These are phyloP conservation scores for Calonectria pauciramosa DNA, from an alignment of 2,329 filamentous ascomycete species.

Conservation along the genomic window DNA sequence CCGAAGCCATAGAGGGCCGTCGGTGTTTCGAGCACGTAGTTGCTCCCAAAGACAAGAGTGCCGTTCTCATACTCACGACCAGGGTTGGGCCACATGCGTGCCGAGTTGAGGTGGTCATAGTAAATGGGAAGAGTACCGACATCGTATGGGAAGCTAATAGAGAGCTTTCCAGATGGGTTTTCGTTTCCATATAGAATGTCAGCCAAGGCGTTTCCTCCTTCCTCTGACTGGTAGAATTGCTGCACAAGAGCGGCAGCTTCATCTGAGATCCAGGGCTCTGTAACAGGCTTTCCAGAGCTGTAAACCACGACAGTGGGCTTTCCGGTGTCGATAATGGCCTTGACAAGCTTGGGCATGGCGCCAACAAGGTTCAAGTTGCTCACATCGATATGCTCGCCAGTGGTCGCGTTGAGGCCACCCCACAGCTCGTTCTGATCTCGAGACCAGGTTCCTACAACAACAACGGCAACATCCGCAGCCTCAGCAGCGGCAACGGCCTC, in stretches of 20 bases:
- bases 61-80: slow-evolving; percentile 70
- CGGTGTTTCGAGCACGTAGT: slow-evolving; percentile 74
- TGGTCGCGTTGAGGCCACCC: slow-evolving; percentile 79
- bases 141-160: slow-evolving; percentile 76
- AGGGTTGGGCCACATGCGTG: slow-evolving; percentile 65
- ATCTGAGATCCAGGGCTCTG: slow-evolving; percentile 79
- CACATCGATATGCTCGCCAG: slow-evolving; percentile 80
- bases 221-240: slow-evolving; percentile 81
- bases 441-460: slow-evolving; percentile 82
- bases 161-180: slow-evolving; percentile 76
- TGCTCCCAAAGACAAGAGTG: slow-evolving; percentile 73
- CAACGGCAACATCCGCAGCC: slow-evolving; percentile 78
- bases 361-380: slow-evolving; percentile 76
- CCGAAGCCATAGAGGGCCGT: slow-evolving; percentile 75
- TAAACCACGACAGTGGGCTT: slow-evolving; percentile 78
- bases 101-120: slow-evolving; percentile 81
- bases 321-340: slow-evolving; percentile 76
- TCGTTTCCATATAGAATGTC: slow-evolving; percentile 75
- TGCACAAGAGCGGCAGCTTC: slow-evolving; percentile 76
- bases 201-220: slow-evolving; percentile 76
- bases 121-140: slow-evolving; percentile 77
- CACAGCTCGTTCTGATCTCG: slow-evolving; percentile 81
- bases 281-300: slow-evolving; percentile 79
- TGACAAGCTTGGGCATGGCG: slow-evolving; percentile 76
- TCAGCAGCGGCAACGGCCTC: slow-evolving; percentile 76